A percentile compares a stretch with the other conserved stretches of the same genome.
Evolutionary conservation across 495 filamentous ascomycete genomes (phyloP).

Genomic region (Glonium stellatum): DNA sequence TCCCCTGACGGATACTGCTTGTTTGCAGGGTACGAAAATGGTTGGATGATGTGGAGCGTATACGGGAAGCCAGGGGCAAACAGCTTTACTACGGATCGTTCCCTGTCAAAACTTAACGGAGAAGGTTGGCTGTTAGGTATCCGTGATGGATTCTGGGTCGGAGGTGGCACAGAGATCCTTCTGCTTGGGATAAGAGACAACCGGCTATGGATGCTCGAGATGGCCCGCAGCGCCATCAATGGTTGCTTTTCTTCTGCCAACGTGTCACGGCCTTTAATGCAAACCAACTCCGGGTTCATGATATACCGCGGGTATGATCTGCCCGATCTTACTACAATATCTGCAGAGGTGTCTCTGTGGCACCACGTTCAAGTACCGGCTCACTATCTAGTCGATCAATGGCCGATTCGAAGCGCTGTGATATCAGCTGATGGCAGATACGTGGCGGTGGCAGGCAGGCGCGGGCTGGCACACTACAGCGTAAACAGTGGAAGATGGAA

Average conservation of each 20-base stretch:
- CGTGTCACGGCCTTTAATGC: conserved; percentile 77
- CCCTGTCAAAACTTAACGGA: conserved; percentile 54
- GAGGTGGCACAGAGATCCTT: conserved; percentile 78
- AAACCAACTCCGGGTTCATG: conserved; percentile 77
- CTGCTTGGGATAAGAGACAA: conserved; percentile 62
- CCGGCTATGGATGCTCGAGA: conserved; percentile 80
- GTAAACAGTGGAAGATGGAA: conserved; percentile 94
- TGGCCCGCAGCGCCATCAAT: conserved; percentile 82
- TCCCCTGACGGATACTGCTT: conserved; percentile 96
- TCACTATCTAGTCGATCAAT: conserved; percentile 78
- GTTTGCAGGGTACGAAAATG: conserved; percentile 86
- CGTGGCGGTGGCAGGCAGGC: conserved; percentile 84
- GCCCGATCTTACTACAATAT: conserved; percentile 81
- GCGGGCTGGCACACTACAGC: conserved; percentile 93
- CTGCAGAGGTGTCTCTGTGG: conserved; percentile 88
- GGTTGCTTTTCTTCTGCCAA: conserved; percentile 88
- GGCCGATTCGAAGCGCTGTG: conserved; percentile 80
- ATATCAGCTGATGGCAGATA: conserved; percentile 90
- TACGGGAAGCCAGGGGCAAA: conserved; percentile 82
- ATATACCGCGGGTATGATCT: conserved; percentile 90
- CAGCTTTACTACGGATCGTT: conserved; percentile 66
- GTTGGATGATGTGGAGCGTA: conserved; percentile 95
- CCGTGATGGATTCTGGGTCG: conserved; percentile 72
- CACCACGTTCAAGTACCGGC: conserved; percentile 82
- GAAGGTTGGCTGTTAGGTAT: conserved; percentile 80